A percentile compares a stretch with the other conserved stretches of the same genome.
These are phyloP conservation scores for Malassezia caprae DNA, from an alignment of 1,284 basidiomycete genomes.

Conservation along the genomic window DNA sequence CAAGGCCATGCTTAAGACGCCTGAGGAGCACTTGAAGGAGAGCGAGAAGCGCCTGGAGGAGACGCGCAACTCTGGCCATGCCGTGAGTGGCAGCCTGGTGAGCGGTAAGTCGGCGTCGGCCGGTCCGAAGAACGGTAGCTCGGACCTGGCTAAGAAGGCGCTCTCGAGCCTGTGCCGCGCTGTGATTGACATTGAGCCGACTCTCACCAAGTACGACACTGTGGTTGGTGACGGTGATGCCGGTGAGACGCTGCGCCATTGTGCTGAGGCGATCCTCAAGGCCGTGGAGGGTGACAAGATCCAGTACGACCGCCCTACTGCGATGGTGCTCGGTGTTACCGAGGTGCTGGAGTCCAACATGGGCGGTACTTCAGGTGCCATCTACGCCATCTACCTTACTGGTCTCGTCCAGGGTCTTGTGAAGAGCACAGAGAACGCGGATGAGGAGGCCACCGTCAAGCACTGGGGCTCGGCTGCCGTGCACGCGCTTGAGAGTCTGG, in stretches of 20 bases:
- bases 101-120: conserved; percentile 23
- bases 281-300: conserved; percentile 35
- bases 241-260: conserved; percentile 42
- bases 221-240: conserved; percentile 48
- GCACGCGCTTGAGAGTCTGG: conserved; percentile 38
- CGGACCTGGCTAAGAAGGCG: conserved; percentile 37
- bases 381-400: conserved; percentile 56
- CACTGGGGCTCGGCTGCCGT: conserved; percentile 38
- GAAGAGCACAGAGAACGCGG: conserved; percentile 14
- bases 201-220: conserved; percentile 52
- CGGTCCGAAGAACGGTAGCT: conserved; percentile 33
- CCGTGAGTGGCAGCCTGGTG: conserved; percentile 33
- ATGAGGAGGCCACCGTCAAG: conserved; percentile 24
- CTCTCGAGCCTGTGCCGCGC: conserved; percentile 47
- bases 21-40: conserved; percentile 28
- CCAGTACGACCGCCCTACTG: conserved; percentile 34
- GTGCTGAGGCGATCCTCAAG: conserved; percentile 34
- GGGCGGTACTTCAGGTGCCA: conserved; percentile 50
- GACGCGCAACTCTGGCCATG: conserved; percentile 33
- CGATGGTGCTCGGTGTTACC: conserved; percentile 37
- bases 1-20: conserved; percentile 21
- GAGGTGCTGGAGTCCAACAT: conserved; percentile 46
- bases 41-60: conserved; percentile 28
- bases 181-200: conserved; percentile 50
- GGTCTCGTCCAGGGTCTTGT: conserved; percentile 46